Evolutionary conservation across 345 rosid species (phyloP).

Genomic region (Brassica napus): DNA sequence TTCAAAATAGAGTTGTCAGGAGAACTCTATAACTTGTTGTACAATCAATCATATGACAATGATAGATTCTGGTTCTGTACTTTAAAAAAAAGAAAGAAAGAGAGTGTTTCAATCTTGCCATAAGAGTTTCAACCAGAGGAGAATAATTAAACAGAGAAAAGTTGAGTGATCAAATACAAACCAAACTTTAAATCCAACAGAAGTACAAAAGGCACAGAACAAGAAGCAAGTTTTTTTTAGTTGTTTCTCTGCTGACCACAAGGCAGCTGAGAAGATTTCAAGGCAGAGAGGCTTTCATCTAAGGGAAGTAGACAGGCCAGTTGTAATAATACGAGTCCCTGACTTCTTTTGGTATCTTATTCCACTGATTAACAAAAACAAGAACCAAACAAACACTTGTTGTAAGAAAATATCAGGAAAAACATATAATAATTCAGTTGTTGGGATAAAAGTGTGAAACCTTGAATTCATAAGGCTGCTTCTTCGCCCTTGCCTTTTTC

Average conservation of each 20-base stretch:
- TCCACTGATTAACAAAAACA: conserved; percentile 65
- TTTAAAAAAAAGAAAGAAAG: not conserved
- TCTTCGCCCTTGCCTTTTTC: conserved; percentile 76
- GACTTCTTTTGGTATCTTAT: conserved; percentile 67
- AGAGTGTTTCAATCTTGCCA: conserved; percentile 10
- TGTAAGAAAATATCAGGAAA: not conserved
- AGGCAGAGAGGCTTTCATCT: conserved; percentile 29
- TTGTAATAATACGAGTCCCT: conserved; percentile 77
- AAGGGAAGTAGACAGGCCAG: conserved; percentile 84
- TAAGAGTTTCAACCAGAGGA: conserved; percentile 10
- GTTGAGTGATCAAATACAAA: not conserved
- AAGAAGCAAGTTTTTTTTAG: not conserved
- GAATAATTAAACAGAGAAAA: not conserved
- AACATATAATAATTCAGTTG: not conserved
- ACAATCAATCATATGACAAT: not conserved
- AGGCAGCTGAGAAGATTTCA: not conserved
- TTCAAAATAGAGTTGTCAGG: not conserved
- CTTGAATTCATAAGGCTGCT: conserved; percentile 77
- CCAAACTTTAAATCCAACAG: conserved; percentile 15
- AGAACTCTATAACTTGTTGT: conserved; percentile 12
- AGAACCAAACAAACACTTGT: conserved; percentile 11
- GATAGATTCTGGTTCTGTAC: conserved; percentile 1
- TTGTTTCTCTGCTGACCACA: conserved; percentile 4
- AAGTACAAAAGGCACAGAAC: conserved; percentile 5
- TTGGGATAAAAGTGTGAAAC: conserved; percentile 35